Evolutionary conservation across 139 green algal genomes (phyloP).

Genomic region (Chlamydomonas schloesseri): DNA sequence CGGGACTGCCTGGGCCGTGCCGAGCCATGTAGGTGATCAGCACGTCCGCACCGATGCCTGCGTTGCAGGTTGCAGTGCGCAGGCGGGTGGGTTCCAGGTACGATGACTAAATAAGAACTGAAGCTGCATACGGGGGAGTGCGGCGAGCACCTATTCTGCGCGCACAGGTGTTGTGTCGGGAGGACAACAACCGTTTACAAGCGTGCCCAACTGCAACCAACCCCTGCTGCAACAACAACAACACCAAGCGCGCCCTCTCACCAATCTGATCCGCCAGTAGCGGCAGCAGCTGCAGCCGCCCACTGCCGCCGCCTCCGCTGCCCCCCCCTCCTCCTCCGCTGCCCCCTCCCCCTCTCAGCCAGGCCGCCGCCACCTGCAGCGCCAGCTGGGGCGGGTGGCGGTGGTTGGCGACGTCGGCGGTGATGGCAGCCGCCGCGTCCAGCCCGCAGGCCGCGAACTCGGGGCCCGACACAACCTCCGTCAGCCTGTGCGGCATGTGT

Average conservation of each 20-base stretch:
- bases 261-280: conserved; percentile 18
- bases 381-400: conserved; percentile 17
- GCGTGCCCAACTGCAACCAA: too few relatives aligned
- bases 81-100: too few relatives aligned
- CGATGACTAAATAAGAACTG: too few relatives aligned
- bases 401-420: neutral
- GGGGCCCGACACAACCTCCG: neutral
- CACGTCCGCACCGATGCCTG: neutral
- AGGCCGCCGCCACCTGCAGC: conserved; percentile 14
- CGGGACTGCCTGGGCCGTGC: too few relatives aligned
- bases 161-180: too few relatives aligned
- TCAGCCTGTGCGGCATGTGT: neutral
- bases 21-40: conserved; percentile 11
- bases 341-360: neutral
- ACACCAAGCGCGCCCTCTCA: too few relatives aligned
- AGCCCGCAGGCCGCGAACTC: conserved; percentile 5
- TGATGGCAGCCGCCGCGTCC: conserved; percentile 8
- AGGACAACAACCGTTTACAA: too few relatives aligned
- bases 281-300: neutral
- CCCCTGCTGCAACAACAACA: too few relatives aligned
- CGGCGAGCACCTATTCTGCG: too few relatives aligned
- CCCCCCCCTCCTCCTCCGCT: too few relatives aligned
- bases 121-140: too few relatives aligned
- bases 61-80: too few relatives aligned
- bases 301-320: neutral